A percentile compares a stretch with the other conserved stretches of the same genome.
These are phyloP conservation scores for Buddleja alternifolia DNA, from an alignment of 257 asterid species.

Conservation along the genomic window DNA sequence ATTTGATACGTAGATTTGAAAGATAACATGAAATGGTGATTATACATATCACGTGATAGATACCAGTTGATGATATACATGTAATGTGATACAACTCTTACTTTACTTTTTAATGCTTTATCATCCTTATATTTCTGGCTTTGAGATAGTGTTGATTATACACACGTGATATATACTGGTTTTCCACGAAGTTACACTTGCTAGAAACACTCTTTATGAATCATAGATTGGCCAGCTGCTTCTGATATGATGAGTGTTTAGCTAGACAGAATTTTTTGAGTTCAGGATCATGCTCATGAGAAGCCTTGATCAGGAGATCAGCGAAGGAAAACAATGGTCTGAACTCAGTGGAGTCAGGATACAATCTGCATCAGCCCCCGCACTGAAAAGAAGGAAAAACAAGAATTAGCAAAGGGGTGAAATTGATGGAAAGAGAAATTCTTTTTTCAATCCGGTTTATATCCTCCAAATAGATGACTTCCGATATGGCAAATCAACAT, in stretches of 20 bases:
- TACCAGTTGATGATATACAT: neutral
- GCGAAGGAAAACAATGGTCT: neutral
- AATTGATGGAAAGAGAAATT: neutral
- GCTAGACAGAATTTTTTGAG: neutral
- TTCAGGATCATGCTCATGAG: neutral
- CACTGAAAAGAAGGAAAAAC: neutral
- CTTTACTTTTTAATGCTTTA: neutral
- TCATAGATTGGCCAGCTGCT: too few relatives aligned
- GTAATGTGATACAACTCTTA: neutral
- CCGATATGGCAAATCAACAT: constrained; percentile 7
- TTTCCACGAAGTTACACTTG: neutral
- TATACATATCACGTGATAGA: too few relatives aligned
- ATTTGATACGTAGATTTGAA: constrained; percentile 4
- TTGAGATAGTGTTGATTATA: constrained; percentile 1
- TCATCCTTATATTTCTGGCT: constrained; percentile 1
- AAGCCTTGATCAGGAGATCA: neutral
- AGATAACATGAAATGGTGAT: constrained; percentile 1
- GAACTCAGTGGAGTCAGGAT: neutral
- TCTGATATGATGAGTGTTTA: neutral
- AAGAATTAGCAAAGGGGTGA: neutral
- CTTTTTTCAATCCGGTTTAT: neutral
- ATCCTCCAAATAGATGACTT: neutral
- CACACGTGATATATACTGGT: neutral
- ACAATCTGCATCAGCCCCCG: neutral
- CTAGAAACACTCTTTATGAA: neutral